phyloP scores from a whole-genome alignment of 768 basidiomycete genomes.

The Mycena vulgaris region DNA sequence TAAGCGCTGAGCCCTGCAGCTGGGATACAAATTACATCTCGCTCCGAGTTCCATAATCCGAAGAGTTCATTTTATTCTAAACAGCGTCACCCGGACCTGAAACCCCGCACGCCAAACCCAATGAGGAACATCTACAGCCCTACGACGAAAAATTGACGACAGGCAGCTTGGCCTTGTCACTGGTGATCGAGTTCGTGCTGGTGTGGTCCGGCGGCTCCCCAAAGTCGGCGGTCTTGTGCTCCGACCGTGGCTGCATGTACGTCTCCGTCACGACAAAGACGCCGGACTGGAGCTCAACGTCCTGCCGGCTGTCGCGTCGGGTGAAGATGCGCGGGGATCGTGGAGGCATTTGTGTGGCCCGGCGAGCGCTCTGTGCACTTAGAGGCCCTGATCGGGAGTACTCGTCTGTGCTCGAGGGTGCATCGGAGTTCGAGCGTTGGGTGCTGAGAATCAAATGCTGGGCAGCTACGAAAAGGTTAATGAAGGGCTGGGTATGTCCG shows the following conservation, averaged over 20 bases:
- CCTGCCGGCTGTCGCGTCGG: slow-evolving; percentile 2
- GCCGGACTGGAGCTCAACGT: slow-evolving; percentile 26
- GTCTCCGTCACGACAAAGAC: slow-evolving; percentile 35
- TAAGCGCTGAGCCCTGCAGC: no score
- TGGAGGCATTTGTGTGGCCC: neutral
- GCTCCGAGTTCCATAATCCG: no score
- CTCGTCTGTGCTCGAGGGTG: slow-evolving; percentile 28
- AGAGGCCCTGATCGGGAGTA: slow-evolving; percentile 11
- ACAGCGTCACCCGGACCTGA: no score
- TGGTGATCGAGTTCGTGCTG: neutral
- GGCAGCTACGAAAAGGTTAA: slow-evolving; percentile 10
- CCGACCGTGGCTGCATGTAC: slow-evolving; percentile 2
- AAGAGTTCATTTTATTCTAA: no score
- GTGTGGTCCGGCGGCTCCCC: neutral
- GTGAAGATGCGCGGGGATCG: slow-evolving; percentile 1
- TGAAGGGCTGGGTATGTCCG: neutral
- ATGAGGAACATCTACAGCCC: no score
- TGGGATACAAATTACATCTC: no score
- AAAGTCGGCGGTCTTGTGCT: neutral
- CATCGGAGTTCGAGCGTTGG: slow-evolving; percentile 20
- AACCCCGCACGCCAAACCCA: no score
- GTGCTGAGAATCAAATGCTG: slow-evolving; percentile 37
- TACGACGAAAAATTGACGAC: no score
- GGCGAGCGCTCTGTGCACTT: neutral
- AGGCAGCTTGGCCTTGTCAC: neutral